A percentile compares a stretch with the other conserved stretches of the same genome.
Conservation (phyloP, 805 yeast genomes). For the Candida berthetii region DNA sequence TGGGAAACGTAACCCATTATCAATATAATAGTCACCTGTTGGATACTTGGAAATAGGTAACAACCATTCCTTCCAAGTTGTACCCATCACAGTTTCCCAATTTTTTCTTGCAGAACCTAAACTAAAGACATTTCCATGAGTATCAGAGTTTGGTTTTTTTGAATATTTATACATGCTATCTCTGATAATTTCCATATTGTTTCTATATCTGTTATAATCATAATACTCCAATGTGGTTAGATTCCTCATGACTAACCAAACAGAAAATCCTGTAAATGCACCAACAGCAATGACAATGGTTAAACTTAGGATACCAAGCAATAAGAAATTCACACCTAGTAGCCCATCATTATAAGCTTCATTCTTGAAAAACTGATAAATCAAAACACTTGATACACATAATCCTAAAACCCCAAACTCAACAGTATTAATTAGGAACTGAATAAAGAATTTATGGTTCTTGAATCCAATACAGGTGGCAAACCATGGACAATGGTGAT, state of each 20-base stretch:
- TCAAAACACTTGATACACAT: constrained; percentile 28
- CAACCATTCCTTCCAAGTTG: constrained; percentile 57
- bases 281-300: constrained; percentile 51
- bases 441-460: constrained; percentile 77
- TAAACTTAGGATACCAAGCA: constrained; percentile 48
- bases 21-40: constrained; percentile 21
- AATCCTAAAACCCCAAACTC: constrained; percentile 39
- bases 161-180: constrained; percentile 30
- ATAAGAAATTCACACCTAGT: constrained; percentile 52
- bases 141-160: constrained; percentile 34
- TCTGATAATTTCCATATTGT: constrained; percentile 29
- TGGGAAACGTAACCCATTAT: constrained; percentile 43
- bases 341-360: constrained; percentile 32
- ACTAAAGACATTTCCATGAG: constrained; percentile 67
- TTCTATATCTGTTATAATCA: constrained; percentile 42
- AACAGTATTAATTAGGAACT: constrained; percentile 54
- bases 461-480: constrained; percentile 78
- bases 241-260: constrained; percentile 56
- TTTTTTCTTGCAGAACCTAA: constrained; percentile 53
- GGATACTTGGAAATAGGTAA: constrained; percentile 43
- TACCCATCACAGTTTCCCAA: constrained; percentile 74
- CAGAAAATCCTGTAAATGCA: constrained; percentile 49
- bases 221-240: constrained; percentile 78
- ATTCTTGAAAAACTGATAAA: constrained; percentile 42
- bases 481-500: constrained; percentile 96